phyloP scores from a whole-genome alignment of 2,329 filamentous ascomycete species.

The Thermochaetoides dissita region DNA sequence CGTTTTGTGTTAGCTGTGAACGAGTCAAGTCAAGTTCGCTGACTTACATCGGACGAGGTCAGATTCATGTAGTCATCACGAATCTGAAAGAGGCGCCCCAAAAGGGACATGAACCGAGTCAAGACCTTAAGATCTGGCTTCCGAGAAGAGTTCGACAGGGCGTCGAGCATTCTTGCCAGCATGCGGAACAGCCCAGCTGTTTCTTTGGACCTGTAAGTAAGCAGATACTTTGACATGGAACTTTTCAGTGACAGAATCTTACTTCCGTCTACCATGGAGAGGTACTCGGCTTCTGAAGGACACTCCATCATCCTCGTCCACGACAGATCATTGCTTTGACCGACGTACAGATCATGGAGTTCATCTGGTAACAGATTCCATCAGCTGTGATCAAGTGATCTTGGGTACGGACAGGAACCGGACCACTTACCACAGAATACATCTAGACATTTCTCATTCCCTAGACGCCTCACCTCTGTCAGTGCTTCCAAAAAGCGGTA shows the following conservation, averaged over 20 bases:
- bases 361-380: slow-evolving; percentile 4
- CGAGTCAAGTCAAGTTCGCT: not conserved
- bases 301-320: slow-evolving; percentile 14
- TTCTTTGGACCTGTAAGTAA: slow-evolving; percentile 1
- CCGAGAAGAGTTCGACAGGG: not conserved
- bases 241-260: not conserved
- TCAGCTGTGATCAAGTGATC: not conserved
- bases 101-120: slow-evolving; percentile 5
- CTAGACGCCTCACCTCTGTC: slow-evolving; percentile 7
- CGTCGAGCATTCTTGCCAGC: slow-evolving; percentile 6
- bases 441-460: slow-evolving; percentile 6
- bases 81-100: slow-evolving; percentile 22
- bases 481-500: slow-evolving; percentile 19
- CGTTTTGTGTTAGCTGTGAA: not conserved
- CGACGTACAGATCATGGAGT: slow-evolving; percentile 13
- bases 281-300: slow-evolving; percentile 17
- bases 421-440: slow-evolving; percentile 11
- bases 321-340: slow-evolving; percentile 19
- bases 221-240: no score
- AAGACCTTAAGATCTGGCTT: slow-evolving; percentile 1
- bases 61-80: slow-evolving; percentile 23
- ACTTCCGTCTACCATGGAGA: slow-evolving; percentile 17
- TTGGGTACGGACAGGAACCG: not conserved
- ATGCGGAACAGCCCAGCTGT: slow-evolving; percentile 12
- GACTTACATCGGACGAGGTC: slow-evolving; percentile 10